phyloP scores from a whole-genome alignment of 2,329 filamentous ascomycete genomes.

The Fusarium sp. region DNA sequence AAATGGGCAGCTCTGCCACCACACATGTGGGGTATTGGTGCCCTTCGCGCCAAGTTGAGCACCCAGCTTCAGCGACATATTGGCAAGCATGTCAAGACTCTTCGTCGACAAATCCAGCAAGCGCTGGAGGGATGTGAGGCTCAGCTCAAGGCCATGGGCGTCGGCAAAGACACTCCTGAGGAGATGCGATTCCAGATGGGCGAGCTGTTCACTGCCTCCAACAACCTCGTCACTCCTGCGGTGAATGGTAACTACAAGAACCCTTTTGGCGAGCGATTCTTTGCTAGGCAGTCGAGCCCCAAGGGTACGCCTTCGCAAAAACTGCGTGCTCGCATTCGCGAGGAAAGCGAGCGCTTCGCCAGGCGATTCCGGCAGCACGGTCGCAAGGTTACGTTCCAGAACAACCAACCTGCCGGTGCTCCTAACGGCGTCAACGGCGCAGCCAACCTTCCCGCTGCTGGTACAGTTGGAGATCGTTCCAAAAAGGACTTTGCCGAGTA shows the following conservation, averaged over 20 bases:
- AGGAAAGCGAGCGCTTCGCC: constrained; percentile 68
- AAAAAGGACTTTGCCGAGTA: constrained; percentile 65
- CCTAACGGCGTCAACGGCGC: constrained; percentile 34
- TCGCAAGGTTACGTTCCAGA: constrained; percentile 63
- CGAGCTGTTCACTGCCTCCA: constrained; percentile 67
- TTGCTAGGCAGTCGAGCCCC: constrained; percentile 64
- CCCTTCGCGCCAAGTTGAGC: constrained; percentile 66
- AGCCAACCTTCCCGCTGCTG: constrained; percentile 47
- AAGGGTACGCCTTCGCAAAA: constrained; percentile 68
- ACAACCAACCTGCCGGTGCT: constrained; percentile 37
- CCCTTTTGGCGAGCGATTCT: constrained; percentile 67
- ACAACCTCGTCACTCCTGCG: constrained; percentile 68
- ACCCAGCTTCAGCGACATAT: constrained; percentile 67
- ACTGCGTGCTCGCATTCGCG: constrained; percentile 65
- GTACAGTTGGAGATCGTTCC: constrained; percentile 54
- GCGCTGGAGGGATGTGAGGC: constrained; percentile 65
- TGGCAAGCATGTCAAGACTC: constrained; percentile 66
- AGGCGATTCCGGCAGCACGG: constrained; percentile 65
- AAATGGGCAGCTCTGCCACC: constrained; percentile 65
- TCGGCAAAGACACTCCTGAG: constrained; percentile 66
- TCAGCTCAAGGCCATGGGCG: constrained; percentile 66
- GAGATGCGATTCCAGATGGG: constrained; percentile 70
- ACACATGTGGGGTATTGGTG: constrained; percentile 63
- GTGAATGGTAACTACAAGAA: constrained; percentile 71
- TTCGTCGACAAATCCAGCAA: constrained; percentile 67